Conservation (phyloP, 1,139 yeast genomes). For the Pichia sp. region DNA sequence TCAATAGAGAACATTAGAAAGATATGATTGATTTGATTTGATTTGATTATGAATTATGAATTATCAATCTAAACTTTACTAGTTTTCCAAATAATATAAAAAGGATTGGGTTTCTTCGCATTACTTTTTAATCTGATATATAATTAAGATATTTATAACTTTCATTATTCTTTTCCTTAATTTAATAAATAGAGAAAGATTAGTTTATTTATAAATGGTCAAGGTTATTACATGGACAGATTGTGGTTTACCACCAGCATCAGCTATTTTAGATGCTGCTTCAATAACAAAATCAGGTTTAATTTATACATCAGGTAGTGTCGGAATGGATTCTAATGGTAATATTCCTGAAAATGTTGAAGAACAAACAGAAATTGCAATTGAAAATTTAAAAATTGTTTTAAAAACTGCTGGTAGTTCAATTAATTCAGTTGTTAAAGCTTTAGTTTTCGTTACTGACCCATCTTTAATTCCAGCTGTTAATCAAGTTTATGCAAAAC, state of each 20-base stretch:
- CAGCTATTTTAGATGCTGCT: constrained; percentile 20
- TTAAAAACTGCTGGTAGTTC: constrained; percentile 38
- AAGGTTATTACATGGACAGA: constrained; percentile 24
- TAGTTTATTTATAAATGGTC: constrained; percentile 2
- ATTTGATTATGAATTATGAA: no score
- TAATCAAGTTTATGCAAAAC: constrained; percentile 33
- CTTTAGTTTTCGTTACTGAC: constrained; percentile 35
- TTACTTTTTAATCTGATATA: no score
- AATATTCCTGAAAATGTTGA: constrained; percentile 36
- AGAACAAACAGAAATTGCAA: constrained; percentile 40
- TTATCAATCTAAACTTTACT: no score
- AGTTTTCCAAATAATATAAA: no score
- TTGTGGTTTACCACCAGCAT: constrained; percentile 18
- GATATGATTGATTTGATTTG: no score
- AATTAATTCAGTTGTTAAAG: constrained; percentile 35
- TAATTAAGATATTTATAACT: neutral
- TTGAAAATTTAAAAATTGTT: constrained; percentile 38
- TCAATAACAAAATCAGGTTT: constrained; percentile 21
- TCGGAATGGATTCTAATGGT: constrained; percentile 35
- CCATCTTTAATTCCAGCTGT: constrained; percentile 31
- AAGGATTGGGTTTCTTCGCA: no score
- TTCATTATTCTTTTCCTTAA: neutral
- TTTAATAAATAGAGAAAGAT: neutral
- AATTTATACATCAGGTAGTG: constrained; percentile 34
- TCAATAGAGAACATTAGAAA: no score